Evolutionary conservation across 306 rosid genomes (phyloP).

Genomic region (Begonia loranthoides): DNA sequence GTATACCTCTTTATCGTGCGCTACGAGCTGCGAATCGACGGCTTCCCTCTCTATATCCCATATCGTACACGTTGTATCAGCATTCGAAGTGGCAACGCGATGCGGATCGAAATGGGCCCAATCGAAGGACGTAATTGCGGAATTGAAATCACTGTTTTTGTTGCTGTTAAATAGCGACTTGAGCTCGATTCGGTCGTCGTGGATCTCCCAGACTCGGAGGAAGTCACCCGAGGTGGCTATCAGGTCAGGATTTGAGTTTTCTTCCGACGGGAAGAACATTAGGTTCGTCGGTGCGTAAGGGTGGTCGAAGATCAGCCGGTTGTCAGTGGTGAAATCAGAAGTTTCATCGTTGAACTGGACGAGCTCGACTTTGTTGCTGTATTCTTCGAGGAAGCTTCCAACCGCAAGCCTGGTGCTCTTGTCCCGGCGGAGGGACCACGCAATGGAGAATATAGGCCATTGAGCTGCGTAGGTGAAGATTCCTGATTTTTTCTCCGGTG

Average conservation of each 20-base stretch:
- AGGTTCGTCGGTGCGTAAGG: conserved; percentile 58
- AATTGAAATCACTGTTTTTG: conserved; percentile 31
- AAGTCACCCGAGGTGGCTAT: conserved; percentile 53
- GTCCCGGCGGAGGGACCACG: conserved; percentile 47
- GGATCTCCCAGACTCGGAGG: conserved; percentile 53
- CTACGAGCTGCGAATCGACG: conserved; percentile 50
- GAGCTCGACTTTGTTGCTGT: conserved; percentile 49
- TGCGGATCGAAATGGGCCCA: conserved; percentile 33
- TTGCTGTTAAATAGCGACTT: conserved; percentile 36
- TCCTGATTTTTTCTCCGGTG: conserved; percentile 19
- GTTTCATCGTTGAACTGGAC: conserved; percentile 36
- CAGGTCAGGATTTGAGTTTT: conserved; percentile 32
- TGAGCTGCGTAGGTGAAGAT: conserved; percentile 33
- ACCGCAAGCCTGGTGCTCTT: conserved; percentile 40
- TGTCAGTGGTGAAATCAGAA: conserved; percentile 27
- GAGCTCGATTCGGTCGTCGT: conserved; percentile 37
- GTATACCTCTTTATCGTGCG: conserved; percentile 59
- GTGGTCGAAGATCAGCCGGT: conserved; percentile 36
- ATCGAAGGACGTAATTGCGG: conserved; percentile 45
- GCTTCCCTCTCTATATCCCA: conserved; percentile 52
- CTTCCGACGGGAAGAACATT: conserved; percentile 58
- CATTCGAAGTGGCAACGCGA: conserved; percentile 33
- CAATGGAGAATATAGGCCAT: conserved; percentile 43
- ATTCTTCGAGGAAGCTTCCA: conserved; percentile 46
- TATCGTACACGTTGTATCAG: conserved; percentile 44